These are phyloP conservation scores for Dactylellina cionopaga DNA, from an alignment of 2,329 filamentous ascomycete species.

Conservation along the genomic window DNA sequence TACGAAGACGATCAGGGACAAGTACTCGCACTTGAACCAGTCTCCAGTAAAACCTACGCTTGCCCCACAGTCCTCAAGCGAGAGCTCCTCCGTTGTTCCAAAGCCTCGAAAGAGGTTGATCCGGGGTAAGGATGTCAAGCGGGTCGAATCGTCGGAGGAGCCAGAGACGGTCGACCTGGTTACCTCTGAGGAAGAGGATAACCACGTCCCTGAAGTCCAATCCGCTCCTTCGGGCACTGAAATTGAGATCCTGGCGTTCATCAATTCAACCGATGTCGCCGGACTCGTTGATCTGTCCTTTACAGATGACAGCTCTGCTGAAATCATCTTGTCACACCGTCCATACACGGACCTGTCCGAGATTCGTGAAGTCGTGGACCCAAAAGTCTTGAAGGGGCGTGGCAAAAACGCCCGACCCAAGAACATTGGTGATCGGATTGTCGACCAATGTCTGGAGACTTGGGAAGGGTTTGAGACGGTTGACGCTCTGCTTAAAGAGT, in stretches of 20 bases:
- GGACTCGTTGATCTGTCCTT: slow-evolving; percentile 85
- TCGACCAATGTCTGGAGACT: slow-evolving; percentile 76
- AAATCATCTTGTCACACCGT: slow-evolving; percentile 75
- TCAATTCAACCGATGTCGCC: slow-evolving; percentile 80
- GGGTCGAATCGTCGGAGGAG: slow-evolving; percentile 57
- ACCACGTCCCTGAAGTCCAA: slow-evolving; percentile 59
- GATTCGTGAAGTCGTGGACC: slow-evolving; percentile 70
- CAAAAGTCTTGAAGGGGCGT: slow-evolving; percentile 63
- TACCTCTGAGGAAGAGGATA: slow-evolving; percentile 61
- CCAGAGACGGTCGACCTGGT: slow-evolving; percentile 62
- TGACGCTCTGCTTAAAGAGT: slow-evolving; percentile 80
- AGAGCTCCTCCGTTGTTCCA: slow-evolving; percentile 58
- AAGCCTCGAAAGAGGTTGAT: slow-evolving; percentile 61
- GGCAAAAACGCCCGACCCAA: slow-evolving; percentile 65
- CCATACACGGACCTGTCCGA: slow-evolving; percentile 76
- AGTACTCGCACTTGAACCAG: slow-evolving; percentile 53
- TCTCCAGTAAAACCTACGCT: slow-evolving; percentile 16
- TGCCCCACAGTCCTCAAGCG: slow-evolving; percentile 48
- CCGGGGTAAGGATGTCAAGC: slow-evolving; percentile 58
- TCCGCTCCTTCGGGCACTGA: slow-evolving; percentile 60
- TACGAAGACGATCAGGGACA: slow-evolving; percentile 48
- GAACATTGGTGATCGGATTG: slow-evolving; percentile 73
- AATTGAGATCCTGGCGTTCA: slow-evolving; percentile 75
- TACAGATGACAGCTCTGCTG: slow-evolving; percentile 75
- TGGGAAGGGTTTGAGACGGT: slow-evolving; percentile 82